Evolutionary conservation across 1,139 yeast species (phyloP).

Genomic region (Eremothecium sinecaudum): DNA sequence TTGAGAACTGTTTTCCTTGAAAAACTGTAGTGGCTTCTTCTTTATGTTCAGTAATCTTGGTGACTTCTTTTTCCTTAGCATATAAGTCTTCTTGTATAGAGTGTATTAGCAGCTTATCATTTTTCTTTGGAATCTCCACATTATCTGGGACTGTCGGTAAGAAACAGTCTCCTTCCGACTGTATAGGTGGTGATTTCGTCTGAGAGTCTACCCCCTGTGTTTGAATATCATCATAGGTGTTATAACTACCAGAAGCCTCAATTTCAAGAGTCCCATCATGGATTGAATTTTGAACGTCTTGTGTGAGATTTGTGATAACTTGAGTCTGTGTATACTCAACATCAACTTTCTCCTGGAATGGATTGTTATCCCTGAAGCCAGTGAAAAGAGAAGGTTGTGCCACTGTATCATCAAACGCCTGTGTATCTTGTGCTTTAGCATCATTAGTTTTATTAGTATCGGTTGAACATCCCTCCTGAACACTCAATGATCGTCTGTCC

Average conservation of each 20-base stretch:
- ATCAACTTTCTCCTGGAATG: background rate
- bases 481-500: background rate
- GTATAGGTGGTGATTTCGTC: too few species aligned
- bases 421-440: background rate
- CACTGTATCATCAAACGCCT: too few species aligned
- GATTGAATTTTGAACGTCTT: background rate
- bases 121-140: background rate
- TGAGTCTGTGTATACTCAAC: background rate
- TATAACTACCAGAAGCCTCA: background rate
- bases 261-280: background rate
- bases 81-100: conserved; percentile 15
- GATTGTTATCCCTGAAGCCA: background rate
- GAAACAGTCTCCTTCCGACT: background rate
- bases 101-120: conserved; percentile 4
- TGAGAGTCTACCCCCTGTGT: background rate
- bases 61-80: conserved; percentile 6
- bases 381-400: background rate
- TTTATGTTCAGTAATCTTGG: conserved; percentile 3
- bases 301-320: background rate
- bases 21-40: background rate
- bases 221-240: background rate
- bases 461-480: too few species aligned
- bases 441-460: background rate
- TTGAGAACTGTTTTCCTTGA: conserved; percentile 9
- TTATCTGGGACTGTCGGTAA: background rate